Base-by-base conservation (phyloP, 345 rosid species). In the Eucalyptus dawsonii region DNA sequence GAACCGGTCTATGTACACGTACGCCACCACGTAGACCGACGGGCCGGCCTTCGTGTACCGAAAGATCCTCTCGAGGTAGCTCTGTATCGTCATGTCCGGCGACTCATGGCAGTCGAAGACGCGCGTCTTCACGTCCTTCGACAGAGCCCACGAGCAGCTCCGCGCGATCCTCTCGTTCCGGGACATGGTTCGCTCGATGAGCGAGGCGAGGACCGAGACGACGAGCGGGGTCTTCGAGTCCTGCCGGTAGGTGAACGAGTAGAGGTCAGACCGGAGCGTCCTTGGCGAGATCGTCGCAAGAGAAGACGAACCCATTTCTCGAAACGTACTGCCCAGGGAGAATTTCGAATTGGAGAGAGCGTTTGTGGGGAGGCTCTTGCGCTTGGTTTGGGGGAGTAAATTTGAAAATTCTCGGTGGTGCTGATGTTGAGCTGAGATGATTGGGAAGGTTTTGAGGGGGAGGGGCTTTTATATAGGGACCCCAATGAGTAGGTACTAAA, bases 1-100 rank as follows among this genome's bases (percentile, higher is more conserved):
- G 90, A 96, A 96, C 80, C 99, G 95, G 87, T 96, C 99, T 34
- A 97, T 96, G 89, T 97, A 97, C 6, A 94, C 99, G 90, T 96
- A 97, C 2, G 98, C 98, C 24, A 97, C 98, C 5, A 97, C 98
- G 86, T 95, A 97, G 87, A 96, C 97, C 16, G 99, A 96, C 4
- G 99, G 99, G 8, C 97, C 98, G 31, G 96, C 94, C 88, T 93
- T 90, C 6, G 99, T 97, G 93, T 97, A 97, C 88, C 96, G 93
- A 92, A 95, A 96, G 54, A 97, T 95, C 88, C 99, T 95, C 93
- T 97, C 99, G 2, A 97, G 92, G 88, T 96, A 97, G 1, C 97
- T 95, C 88, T 95, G 97, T 69, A 96, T 93, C 5, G 95, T 94
- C 98, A 97, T 93, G 91, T 96, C 99, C 13, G 99, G 99, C 44